These are phyloP conservation scores for Blastobotrys peoriensis DNA, from an alignment of 805 yeast species.

Conservation along the genomic window DNA sequence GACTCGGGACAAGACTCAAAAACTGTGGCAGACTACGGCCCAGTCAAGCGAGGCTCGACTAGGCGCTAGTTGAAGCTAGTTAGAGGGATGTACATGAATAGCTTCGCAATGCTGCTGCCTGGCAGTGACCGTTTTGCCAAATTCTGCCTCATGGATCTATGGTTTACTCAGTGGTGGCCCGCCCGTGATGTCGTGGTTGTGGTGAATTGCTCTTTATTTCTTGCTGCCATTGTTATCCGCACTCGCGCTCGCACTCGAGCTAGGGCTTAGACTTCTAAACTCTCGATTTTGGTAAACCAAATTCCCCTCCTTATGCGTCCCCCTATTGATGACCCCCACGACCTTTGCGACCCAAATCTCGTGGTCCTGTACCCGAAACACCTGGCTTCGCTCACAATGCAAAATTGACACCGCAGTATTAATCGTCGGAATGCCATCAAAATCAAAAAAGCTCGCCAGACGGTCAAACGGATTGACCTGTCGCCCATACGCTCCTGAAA, in stretches of 20 bases:
- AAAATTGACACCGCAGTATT: slow-evolving; percentile 23
- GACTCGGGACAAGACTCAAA: slow-evolving; percentile 19
- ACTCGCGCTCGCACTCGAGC: no score
- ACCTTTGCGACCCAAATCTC: slow-evolving; percentile 88
- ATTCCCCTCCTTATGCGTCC: slow-evolving; percentile 24
- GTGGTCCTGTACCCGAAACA: slow-evolving; percentile 63
- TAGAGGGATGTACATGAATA: no score
- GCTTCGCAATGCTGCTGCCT: no score
- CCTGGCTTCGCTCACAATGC: slow-evolving; percentile 23
- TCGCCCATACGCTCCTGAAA: slow-evolving; percentile 49
- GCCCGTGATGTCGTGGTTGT: no score
- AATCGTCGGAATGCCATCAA: slow-evolving; percentile 25
- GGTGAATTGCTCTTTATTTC: no score
- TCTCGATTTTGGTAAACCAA: slow-evolving; percentile 21
- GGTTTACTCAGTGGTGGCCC: no score
- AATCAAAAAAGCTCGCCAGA: slow-evolving; percentile 22
- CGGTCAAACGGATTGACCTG: slow-evolving; percentile 29
- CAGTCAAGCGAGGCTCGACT: no score
- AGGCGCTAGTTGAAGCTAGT: no score
- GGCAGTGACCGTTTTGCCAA: no score
- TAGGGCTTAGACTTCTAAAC: no score
- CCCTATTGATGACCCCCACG: slow-evolving; percentile 17
- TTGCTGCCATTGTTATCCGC: no score
- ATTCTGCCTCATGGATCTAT: no score
- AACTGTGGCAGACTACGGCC: neutral